Percentiles rank a stretch among this genome's conserved stretches.
Evolutionary conservation across 1,284 basidiomycete species (phyloP).

Genomic region (Testicularia cyperi): DNA sequence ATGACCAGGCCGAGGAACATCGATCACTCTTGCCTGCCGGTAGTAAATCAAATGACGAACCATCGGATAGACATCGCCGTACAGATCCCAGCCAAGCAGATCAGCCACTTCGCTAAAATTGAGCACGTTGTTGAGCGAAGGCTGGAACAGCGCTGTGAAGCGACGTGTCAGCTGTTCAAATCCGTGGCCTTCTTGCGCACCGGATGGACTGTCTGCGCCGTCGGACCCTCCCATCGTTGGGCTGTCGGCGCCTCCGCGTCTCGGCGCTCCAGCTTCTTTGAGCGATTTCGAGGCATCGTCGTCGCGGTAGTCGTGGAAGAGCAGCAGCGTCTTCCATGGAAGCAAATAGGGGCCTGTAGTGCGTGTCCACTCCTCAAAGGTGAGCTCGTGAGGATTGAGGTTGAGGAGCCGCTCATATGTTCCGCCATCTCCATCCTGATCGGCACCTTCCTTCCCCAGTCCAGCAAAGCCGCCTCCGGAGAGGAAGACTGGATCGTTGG

Average conservation of each 20-base stretch:
- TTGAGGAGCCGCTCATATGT: slow-evolving; percentile 18
- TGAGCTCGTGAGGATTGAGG: slow-evolving; percentile 14
- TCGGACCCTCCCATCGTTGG: no score
- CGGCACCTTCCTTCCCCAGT: slow-evolving; percentile 21
- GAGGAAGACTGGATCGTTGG: slow-evolving; percentile 45
- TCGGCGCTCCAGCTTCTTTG: slow-evolving; percentile 1
- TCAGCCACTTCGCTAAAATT: slow-evolving; percentile 85
- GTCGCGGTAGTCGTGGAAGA: slow-evolving; percentile 63
- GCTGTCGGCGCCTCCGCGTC: slow-evolving; percentile 3
- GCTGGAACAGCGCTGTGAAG: slow-evolving; percentile 32
- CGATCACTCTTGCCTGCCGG: slow-evolving; percentile 82
- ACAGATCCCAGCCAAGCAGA: slow-evolving; percentile 79
- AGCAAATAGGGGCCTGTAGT: slow-evolving; percentile 68
- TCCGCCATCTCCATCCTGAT: slow-evolving; percentile 22
- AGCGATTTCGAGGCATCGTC: slow-evolving; percentile 2
- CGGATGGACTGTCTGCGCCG: slow-evolving; percentile 1
- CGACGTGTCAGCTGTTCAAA: slow-evolving; percentile 40
- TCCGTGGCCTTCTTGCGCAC: slow-evolving; percentile 16
- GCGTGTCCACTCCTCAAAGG: slow-evolving; percentile 51
- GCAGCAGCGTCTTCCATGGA: slow-evolving; percentile 89
- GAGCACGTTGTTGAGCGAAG: slow-evolving; percentile 13
- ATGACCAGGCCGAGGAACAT: slow-evolving; percentile 79
- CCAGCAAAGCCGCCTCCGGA: slow-evolving; percentile 39
- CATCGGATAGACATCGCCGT: slow-evolving; percentile 80
- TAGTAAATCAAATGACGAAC: slow-evolving; percentile 88